A percentile compares a stretch with the other conserved stretches of the same genome.
These are phyloP conservation scores for Protostelium mycophagum DNA, from an alignment of 78 protist genomes.

Conservation along the genomic window DNA sequence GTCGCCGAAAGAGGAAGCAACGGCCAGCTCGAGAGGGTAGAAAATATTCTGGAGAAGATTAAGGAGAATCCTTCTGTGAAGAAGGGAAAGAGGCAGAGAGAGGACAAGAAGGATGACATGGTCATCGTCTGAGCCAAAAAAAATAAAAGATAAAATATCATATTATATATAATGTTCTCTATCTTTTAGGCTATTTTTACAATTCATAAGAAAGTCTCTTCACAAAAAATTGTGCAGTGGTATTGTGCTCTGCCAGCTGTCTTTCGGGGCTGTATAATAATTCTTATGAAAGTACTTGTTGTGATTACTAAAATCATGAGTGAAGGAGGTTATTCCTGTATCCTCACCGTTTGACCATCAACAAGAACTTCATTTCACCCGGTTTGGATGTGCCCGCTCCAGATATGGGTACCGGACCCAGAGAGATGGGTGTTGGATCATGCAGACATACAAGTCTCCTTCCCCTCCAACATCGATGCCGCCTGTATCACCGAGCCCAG, in stretches of 20 bases:
- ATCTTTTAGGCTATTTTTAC: too few relatives aligned
- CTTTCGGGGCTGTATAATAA: too few relatives aligned
- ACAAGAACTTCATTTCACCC: constrained; percentile 85
- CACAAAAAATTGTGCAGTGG: too few relatives aligned
- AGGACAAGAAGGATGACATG: constrained; percentile 1
- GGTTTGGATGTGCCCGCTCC: constrained; percentile 92
- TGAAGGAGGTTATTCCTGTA: too few relatives aligned
- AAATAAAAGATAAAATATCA: too few relatives aligned
- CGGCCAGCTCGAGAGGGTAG: constrained; percentile 59
- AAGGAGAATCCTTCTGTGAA: constrained; percentile 43
- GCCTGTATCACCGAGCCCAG: constrained; percentile 85
- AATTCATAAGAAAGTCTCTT: too few relatives aligned
- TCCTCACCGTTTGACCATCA: too few relatives aligned
- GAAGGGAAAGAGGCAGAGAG: constrained; percentile 8
- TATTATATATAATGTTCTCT: too few relatives aligned
- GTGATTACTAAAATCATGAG: too few relatives aligned
- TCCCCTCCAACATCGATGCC: constrained; percentile 55
- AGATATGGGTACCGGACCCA: constrained; percentile 88
- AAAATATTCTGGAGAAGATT: neutral
- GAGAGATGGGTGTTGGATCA: constrained; percentile 92
- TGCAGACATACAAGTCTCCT: constrained; percentile 72
- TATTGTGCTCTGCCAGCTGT: too few relatives aligned
- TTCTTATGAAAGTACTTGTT: too few relatives aligned
- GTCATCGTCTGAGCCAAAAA: too few relatives aligned
- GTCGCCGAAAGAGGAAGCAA: constrained; percentile 72